Evolutionary conservation across 148 eudicot genomes (phyloP), one percentile per base, ranked within the genome.

Genomic region (Pharnaceum exiguum): DNA sequence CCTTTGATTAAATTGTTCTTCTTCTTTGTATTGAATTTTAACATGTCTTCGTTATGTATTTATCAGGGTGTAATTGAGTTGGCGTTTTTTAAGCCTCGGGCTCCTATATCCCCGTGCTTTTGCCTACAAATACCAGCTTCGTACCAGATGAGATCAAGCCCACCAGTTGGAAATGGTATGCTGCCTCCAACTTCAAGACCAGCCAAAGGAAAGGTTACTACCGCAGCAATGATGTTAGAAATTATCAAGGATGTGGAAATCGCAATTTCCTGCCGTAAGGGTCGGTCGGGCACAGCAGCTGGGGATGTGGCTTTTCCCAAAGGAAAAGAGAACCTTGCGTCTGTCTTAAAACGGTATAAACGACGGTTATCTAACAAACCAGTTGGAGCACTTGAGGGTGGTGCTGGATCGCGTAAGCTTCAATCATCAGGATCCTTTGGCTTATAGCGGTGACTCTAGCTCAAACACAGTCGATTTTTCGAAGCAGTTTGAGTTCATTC

Each of bases 301-400:
- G 99, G 99, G 5, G 96, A 93, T 17, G 99, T 93, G 24, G 99
- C 99, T 9, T 93, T 85, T 37, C 99, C 99, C 0, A 93, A 86
- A 71, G 99, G 99, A 28, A 93, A 93, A 67, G 99, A 93, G 72
- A 93, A 93, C 46, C 62, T 93, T 45, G 96, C 95, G 5, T 89
- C 99, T 7, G 99, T 93, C n/a, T 86, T 93, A 10, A 93, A 93
- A 75, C 81, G 99, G 24, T 93, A 89, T 75, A 93, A 80, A 61
- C 96, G 99, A 4, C 82, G 95, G 0, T 65, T 89, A 50, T 72
- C 96, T 19, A 88, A 67, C 70, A 86, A 84, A 52, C 70, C 83
- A 19, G 75, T 60, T 21, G 79, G 77, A 17, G 19, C 65, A 15
- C 75, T 66, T 17, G 83, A 79, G 6, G 43, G 62, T 15, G 74